Evolutionary conservation across 2,329 filamentous ascomycete genomes (phyloP), one percentile per base, ranked within the genome.

Genomic region (Fusarium nanum): DNA sequence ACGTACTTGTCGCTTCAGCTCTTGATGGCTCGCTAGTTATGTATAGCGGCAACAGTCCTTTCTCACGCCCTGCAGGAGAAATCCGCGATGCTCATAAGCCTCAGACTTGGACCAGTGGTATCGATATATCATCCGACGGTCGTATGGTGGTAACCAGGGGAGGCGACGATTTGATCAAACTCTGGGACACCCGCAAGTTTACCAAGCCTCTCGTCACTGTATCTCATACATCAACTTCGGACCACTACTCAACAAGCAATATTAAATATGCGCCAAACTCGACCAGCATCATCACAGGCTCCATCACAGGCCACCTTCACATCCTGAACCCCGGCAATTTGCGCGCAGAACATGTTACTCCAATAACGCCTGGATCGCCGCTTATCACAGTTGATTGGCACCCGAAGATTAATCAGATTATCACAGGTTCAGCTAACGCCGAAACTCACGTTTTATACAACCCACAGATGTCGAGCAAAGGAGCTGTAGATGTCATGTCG

Each of bases 161-260:
- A 58, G 95, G 94, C 53, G 96, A 99, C 80, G 89, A 97, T 77
- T 87, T 92, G 3, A 95, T 99, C 80, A 98, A 98, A 82, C 86
- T 98, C 3, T 99, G 96, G 96, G 96, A 99, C 78, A 97, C 91
- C 5, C 89, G 96, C 62, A 98, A 98, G 77, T 97, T 99, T 85
- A 98, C 96, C 78, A 86, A 91, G 60, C 93, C 96, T 6, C 87
- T 99, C 16, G 93, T 93, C 49, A 92, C 90, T 2, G 89, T 93
- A 18, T 83, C 90, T 8, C 94, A 97, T 79, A 81, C 88, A 2
- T 97, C 95, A 2, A 97, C 93, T 16, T 95, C 93, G 2, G 89
- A 91, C 61, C 90, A 94, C 75, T 97, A 93, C 78, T 88, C 92
- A 1, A 94, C 93, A 64, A 92, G 90, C 56, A 97, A 94, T 77